Percentiles rank a stretch among this genome's conserved stretches.
Conservation (phyloP, 768 basidiomycete genomes). For the Tylopilus plumbeoviolaceoides region DNA sequence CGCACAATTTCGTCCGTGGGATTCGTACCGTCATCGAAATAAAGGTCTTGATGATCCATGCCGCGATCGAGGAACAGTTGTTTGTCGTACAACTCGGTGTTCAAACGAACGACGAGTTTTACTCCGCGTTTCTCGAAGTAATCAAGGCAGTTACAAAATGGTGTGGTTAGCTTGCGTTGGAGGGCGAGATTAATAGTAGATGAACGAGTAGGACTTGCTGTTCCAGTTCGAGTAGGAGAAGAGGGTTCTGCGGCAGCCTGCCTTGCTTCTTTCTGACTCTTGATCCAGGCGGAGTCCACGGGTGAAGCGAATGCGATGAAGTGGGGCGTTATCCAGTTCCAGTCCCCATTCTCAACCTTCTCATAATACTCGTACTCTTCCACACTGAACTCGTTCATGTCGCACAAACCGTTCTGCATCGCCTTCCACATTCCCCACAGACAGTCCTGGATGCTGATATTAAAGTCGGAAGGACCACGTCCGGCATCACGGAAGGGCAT, state of each 20-base stretch:
- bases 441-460: constrained; percentile 89
- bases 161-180: constrained; percentile 71
- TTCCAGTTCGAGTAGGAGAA: constrained; percentile 28
- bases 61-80: constrained; percentile 77
- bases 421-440: constrained; percentile 86
- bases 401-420: constrained; percentile 88
- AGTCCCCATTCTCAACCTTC: constrained; percentile 92
- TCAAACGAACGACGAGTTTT: constrained; percentile 89
- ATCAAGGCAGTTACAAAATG: constrained; percentile 87
- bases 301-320: constrained; percentile 96
- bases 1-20: constrained; percentile 94
- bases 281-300: constrained; percentile 76
- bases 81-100: constrained; percentile 88
- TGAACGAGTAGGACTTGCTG: constrained; percentile 21
- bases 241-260: constrained; percentile 29
- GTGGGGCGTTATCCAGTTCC: constrained; percentile 91
- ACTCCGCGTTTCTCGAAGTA: constrained; percentile 87
- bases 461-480: constrained; percentile 87
- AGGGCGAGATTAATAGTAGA: constrained; percentile 50
- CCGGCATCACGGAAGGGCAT: constrained; percentile 97
- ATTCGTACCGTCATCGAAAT: constrained; percentile 98
- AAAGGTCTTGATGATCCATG: constrained; percentile 87
- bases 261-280: constrained; percentile 64
- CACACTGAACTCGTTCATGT: constrained; percentile 90
- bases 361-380: constrained; percentile 94